Percentiles rank a stretch among this genome's conserved stretches.
phyloP scores from a whole-genome alignment of 2,329 filamentous ascomycete species.

The Xylaria digitata region DNA sequence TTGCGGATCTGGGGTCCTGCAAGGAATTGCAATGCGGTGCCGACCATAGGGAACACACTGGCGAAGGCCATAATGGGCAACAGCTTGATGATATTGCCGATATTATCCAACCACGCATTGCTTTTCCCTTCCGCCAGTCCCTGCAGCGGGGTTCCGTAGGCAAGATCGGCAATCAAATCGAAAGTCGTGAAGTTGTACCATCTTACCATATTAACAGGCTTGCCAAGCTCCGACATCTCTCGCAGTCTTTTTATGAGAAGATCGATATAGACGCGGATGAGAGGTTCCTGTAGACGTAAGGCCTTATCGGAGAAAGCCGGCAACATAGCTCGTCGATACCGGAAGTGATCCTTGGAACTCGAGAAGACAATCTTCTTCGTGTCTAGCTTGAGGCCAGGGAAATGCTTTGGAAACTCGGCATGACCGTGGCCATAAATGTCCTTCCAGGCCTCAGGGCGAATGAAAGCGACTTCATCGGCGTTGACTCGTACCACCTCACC shows the following conservation, averaged over 20 bases:
- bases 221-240: conserved; percentile 37
- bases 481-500: conserved; percentile 53
- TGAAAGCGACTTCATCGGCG: conserved; percentile 55
- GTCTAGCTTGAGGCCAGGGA: conserved; percentile 43
- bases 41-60: conserved; percentile 37
- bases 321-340: conserved; percentile 62
- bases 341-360: conserved; percentile 54
- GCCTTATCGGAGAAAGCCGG: conserved; percentile 59
- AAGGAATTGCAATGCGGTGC: conserved; percentile 36
- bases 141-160: conserved; percentile 45
- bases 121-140: conserved; percentile 54
- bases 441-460: conserved; percentile 52
- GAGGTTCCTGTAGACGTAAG: conserved; percentile 51
- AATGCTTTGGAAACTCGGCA: conserved; percentile 46
- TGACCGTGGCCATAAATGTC: conserved; percentile 54
- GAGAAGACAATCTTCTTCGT: conserved; percentile 45
- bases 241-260: conserved; percentile 48
- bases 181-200: conserved; percentile 53
- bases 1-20: conserved; percentile 45
- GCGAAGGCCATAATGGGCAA: conserved; percentile 43
- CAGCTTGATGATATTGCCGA: conserved; percentile 41
- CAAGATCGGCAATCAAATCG: conserved; percentile 46
- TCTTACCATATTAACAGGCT: conserved; percentile 48
- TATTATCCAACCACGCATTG: conserved; percentile 46
- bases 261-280: conserved; percentile 50